A percentile compares a stretch with the other conserved stretches of the same genome.
Evolutionary conservation across 805 yeast genomes (phyloP).

Genomic region (Candida nitratophila): DNA sequence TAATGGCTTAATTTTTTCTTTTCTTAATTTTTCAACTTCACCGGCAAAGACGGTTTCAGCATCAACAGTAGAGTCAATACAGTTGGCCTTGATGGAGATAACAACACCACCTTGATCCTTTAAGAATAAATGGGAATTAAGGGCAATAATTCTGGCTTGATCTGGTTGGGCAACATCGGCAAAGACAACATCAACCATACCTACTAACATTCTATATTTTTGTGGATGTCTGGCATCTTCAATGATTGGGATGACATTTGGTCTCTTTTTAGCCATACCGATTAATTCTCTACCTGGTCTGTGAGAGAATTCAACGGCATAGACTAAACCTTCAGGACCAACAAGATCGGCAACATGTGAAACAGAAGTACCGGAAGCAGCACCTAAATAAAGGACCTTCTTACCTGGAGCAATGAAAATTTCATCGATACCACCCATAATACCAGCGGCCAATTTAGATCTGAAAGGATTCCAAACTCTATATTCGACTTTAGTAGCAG

Average conservation of each 20-base stretch:
- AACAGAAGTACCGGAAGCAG: conserved; percentile 99
- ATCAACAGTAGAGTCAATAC: conserved; percentile 98
- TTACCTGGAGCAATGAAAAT: conserved; percentile 96
- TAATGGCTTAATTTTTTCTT: conserved; percentile 96
- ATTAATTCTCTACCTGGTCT: conserved; percentile 99
- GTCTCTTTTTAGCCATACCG: conserved; percentile 99
- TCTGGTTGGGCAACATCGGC: conserved; percentile 99
- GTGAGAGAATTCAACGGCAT: conserved; percentile 99
- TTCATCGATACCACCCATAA: conserved; percentile 99
- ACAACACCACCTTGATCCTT: conserved; percentile 99
- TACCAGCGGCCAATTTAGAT: conserved; percentile 99
- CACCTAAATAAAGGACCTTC: conserved; percentile 96
- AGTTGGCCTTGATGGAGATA: conserved; percentile 98
- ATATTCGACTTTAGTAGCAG: conserved; percentile 93
- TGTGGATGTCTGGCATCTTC: conserved; percentile 99
- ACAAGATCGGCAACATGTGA: conserved; percentile 97
- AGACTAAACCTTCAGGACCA: conserved; percentile 98
- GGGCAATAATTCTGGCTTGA: conserved; percentile 99
- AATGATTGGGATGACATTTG: conserved; percentile 96
- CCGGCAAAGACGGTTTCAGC: conserved; percentile 99
- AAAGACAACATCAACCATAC: conserved; percentile 98
- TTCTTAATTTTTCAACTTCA: conserved; percentile 98
- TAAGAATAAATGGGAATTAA: conserved; percentile 95
- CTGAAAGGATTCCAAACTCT: conserved; percentile 99
- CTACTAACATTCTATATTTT: conserved; percentile 97